Percentiles rank a stretch among this genome's conserved stretches.
These are phyloP conservation scores for Tricholoma hemisulphureum DNA, from an alignment of 768 basidiomycete genomes.

Conservation along the genomic window DNA sequence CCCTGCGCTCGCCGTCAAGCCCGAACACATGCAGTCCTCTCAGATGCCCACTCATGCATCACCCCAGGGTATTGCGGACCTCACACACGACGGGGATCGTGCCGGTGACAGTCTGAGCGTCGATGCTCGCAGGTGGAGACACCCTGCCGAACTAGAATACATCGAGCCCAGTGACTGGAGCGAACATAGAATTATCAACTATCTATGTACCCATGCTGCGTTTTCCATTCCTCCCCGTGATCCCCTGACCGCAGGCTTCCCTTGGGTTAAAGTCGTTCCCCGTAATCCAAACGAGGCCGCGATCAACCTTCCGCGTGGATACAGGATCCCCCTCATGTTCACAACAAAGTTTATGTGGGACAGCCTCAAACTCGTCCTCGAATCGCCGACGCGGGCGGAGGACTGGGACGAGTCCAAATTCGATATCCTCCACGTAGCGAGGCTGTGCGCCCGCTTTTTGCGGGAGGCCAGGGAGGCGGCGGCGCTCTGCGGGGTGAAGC, in stretches of 20 bases:
- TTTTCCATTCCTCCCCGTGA: slow-evolving; percentile 36
- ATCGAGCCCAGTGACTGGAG: slow-evolving; percentile 31
- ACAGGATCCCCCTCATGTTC: slow-evolving; percentile 46
- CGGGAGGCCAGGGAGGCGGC: slow-evolving; percentile 28
- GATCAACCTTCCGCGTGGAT: slow-evolving; percentile 31
- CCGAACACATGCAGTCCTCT: no score
- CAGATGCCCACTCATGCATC: not conserved
- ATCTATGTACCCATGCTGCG: slow-evolving; percentile 29
- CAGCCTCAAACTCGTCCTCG: slow-evolving; percentile 39
- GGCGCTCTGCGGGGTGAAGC: slow-evolving; percentile 26
- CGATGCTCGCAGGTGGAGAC: slow-evolving; percentile 27
- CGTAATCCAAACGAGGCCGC: slow-evolving; percentile 11
- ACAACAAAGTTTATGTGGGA: slow-evolving; percentile 46
- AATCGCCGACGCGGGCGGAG: slow-evolving; percentile 27
- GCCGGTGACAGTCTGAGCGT: not conserved
- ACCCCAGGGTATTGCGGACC: no score
- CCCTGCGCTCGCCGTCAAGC: not conserved
- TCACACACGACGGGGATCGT: not conserved
- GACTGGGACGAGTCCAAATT: slow-evolving; percentile 45
- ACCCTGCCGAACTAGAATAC: slow-evolving; percentile 41
- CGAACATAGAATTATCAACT: slow-evolving; percentile 32
- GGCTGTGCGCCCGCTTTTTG: slow-evolving; percentile 38
- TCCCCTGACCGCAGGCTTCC: slow-evolving; percentile 3
- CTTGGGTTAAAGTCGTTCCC: slow-evolving; percentile 18
- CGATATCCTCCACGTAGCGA: slow-evolving; percentile 43